A percentile compares a stretch with the other conserved stretches of the same genome.
These are phyloP conservation scores for Candida fluviatilis DNA, from an alignment of 805 yeast genomes.

Conservation along the genomic window DNA sequence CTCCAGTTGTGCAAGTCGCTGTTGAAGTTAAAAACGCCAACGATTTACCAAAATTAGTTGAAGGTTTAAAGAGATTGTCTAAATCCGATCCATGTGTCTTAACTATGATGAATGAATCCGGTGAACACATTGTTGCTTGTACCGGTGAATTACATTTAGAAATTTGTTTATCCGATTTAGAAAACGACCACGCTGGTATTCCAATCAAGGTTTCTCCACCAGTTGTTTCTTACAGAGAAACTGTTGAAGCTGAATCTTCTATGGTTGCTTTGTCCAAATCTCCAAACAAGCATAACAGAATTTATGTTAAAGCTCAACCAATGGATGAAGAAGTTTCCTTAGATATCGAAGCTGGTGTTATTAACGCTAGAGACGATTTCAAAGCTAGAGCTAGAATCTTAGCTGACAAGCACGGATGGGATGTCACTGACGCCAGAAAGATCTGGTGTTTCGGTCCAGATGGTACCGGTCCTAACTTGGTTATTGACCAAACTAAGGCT, in stretches of 20 bases:
- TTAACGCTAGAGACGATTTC: conserved; percentile 95
- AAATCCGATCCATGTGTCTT: conserved; percentile 99
- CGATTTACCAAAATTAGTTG: conserved; percentile 98
- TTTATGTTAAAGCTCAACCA: conserved; percentile 96
- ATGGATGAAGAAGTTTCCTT: conserved; percentile 85
- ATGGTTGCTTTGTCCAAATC: conserved; percentile 97
- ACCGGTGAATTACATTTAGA: conserved; percentile 99
- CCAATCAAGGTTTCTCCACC: conserved; percentile 98
- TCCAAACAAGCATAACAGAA: conserved; percentile 99
- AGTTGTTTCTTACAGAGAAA: conserved; percentile 98
- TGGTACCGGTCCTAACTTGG: conserved; percentile 97
- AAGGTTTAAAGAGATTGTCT: conserved; percentile 99
- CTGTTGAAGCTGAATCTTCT: conserved; percentile 89
- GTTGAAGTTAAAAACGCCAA: conserved; percentile 99
- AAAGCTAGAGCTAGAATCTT: conserved; percentile 97
- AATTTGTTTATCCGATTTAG: conserved; percentile 93
- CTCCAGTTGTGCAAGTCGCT: conserved; percentile 99
- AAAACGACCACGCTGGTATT: conserved; percentile 99
- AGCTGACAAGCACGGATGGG: conserved; percentile 99
- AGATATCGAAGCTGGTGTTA: conserved; percentile 91
- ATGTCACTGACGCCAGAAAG: conserved; percentile 99
- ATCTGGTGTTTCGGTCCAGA: conserved; percentile 99
- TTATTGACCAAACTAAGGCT: conserved; percentile 99
- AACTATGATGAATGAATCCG: conserved; percentile 81
- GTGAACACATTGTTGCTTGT: conserved; percentile 99